These are phyloP conservation scores for Jatropha podagrica DNA, from an alignment of 441 rosid genomes.

Conservation along the genomic window DNA sequence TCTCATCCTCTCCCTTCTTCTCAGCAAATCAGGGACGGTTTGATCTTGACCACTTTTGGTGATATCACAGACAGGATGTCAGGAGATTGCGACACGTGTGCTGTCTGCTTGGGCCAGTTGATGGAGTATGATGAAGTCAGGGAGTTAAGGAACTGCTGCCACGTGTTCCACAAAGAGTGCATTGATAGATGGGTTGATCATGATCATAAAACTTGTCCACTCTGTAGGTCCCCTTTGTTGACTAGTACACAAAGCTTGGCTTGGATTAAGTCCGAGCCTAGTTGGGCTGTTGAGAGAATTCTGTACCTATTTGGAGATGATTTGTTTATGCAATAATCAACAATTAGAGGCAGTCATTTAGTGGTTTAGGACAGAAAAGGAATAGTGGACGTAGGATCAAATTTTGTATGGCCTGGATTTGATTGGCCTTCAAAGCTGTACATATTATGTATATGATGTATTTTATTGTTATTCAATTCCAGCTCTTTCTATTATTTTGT, in stretches of 20 bases:
- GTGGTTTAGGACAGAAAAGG: background rate
- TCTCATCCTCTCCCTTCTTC: slow-evolving; percentile 37
- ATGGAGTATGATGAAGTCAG: slow-evolving; percentile 55
- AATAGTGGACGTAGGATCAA: slow-evolving; percentile 1
- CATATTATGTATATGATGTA: background rate
- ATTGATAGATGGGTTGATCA: slow-evolving; percentile 84
- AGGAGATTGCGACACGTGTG: slow-evolving; percentile 56
- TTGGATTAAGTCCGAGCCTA: slow-evolving; percentile 54
- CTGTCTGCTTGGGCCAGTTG: slow-evolving; percentile 63
- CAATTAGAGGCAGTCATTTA: background rate
- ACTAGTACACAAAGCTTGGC: slow-evolving; percentile 34
- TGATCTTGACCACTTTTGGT: slow-evolving; percentile 52
- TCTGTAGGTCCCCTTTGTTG: slow-evolving; percentile 79
- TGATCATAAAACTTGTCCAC: slow-evolving; percentile 67
- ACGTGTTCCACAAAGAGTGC: slow-evolving; percentile 83
- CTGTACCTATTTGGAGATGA: slow-evolving; percentile 87
- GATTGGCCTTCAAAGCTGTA: background rate
- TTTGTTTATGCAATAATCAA: slow-evolving; percentile 27
- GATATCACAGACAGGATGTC: slow-evolving; percentile 49
- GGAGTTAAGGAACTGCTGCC: slow-evolving; percentile 79
- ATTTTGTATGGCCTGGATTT: slow-evolving; percentile 13
- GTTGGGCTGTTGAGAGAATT: slow-evolving; percentile 86
- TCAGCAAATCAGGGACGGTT: slow-evolving; percentile 46
- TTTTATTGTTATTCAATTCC: background rate
- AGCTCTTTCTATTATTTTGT: background rate